Evolutionary conservation across 805 yeast species (phyloP).

Genomic region (Millerozyma miso): DNA sequence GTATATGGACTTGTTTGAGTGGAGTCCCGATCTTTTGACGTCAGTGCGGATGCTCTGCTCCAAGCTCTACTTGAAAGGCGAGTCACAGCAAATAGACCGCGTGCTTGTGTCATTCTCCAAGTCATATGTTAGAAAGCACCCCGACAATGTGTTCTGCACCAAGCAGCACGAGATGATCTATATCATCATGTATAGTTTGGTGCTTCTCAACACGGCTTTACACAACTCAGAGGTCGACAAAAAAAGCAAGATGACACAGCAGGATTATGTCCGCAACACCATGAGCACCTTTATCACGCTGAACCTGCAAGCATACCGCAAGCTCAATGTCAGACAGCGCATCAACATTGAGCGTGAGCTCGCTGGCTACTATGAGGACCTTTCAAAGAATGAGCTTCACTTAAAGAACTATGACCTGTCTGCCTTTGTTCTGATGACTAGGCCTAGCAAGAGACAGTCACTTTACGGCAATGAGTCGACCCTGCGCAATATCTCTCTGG

Average conservation of each 20-base stretch:
- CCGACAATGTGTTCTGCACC: slow-evolving; percentile 45
- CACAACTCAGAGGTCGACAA: slow-evolving; percentile 48
- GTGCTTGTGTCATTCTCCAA: slow-evolving; percentile 64
- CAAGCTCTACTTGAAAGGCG: slow-evolving; percentile 71
- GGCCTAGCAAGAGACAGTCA: not conserved
- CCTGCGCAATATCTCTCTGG: too few species aligned
- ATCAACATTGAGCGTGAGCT: slow-evolving; percentile 44
- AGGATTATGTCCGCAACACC: slow-evolving; percentile 40
- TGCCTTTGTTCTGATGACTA: not conserved
- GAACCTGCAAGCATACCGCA: slow-evolving; percentile 22
- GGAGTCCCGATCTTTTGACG: slow-evolving; percentile 48
- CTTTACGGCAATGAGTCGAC: not conserved
- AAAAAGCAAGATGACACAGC: slow-evolving; percentile 36
- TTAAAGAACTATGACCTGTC: slow-evolving; percentile 21
- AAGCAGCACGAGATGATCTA: slow-evolving; percentile 54
- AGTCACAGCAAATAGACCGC: slow-evolving; percentile 76
- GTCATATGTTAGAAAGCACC: slow-evolving; percentile 54
- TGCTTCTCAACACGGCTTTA: slow-evolving; percentile 72
- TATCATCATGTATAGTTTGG: slow-evolving; percentile 64
- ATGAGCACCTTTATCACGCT: slow-evolving; percentile 39
- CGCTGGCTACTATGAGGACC: slow-evolving; percentile 40
- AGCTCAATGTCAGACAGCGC: slow-evolving; percentile 33
- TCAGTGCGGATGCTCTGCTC: slow-evolving; percentile 61
- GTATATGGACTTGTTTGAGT: slow-evolving; percentile 45
- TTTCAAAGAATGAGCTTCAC: slow-evolving; percentile 35